Conservation (phyloP, 176 grass and related monocot genomes). For the Urochloa ruziziensis region DNA sequence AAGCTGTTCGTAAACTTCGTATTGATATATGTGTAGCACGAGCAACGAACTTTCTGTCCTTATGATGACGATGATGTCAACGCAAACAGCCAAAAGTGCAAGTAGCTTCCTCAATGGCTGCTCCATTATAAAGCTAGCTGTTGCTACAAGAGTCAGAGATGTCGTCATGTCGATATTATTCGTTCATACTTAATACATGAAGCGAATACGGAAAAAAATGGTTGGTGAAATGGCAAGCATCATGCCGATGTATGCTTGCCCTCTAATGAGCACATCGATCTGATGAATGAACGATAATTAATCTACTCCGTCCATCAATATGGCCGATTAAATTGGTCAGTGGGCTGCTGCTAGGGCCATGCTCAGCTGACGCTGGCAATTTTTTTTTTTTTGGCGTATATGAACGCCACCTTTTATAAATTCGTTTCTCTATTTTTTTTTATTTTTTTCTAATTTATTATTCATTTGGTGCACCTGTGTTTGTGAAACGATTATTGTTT, state of each 20-base stretch:
- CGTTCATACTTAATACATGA: constrained; percentile 19
- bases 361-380: not conserved
- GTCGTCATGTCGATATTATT: too few species aligned
- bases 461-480: not conserved
- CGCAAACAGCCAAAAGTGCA: not conserved
- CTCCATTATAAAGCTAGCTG: not conserved
- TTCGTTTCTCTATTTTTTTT: too few species aligned
- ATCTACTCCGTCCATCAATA: not conserved
- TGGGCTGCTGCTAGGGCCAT: not conserved
- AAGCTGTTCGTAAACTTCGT: not conserved
- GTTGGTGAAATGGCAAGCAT: constrained; percentile 9
- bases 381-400: not conserved
- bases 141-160: not conserved
- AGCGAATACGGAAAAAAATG: not conserved
- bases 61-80: not conserved
- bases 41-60: not conserved
- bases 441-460: not conserved
- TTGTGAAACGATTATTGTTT: not conserved
- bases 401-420: not conserved
- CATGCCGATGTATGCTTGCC: not conserved
- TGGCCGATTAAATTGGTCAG: not conserved
- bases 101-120: not conserved
- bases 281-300: not conserved
- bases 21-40: not conserved
- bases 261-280: constrained; percentile 6